Evolutionary conservation across 257 asterid genomes (phyloP).

Genomic region (Salvia hispanica): DNA sequence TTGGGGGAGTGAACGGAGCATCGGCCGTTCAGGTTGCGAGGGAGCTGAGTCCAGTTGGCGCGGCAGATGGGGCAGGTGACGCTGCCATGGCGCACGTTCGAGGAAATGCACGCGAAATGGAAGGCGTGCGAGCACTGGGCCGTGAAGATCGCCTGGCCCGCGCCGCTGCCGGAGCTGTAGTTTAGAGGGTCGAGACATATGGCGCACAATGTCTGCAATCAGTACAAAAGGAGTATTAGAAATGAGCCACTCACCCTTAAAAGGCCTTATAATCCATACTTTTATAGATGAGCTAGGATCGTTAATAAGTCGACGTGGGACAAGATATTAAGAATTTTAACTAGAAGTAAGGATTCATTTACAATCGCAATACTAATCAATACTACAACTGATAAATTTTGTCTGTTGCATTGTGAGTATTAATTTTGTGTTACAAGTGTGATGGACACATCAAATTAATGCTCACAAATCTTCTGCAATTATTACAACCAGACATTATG

Average conservation of each 20-base stretch:
- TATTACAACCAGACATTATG: background rate
- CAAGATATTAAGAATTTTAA: no score
- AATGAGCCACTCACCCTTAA: no score
- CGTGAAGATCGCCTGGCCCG: conserved; percentile 86
- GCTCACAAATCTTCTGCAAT: background rate
- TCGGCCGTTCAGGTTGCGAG: conserved; percentile 56
- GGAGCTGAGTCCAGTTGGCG: conserved; percentile 89
- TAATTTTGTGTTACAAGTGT: background rate
- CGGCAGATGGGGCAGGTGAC: conserved; percentile 95
- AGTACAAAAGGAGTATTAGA: conserved; percentile 26
- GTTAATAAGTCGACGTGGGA: no score
- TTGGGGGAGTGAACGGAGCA: conserved; percentile 50
- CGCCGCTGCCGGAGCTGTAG: conserved; percentile 66
- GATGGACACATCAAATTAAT: background rate
- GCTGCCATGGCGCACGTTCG: conserved; percentile 87
- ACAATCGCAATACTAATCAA: background rate
- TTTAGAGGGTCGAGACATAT: conserved; percentile 79
- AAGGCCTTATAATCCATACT: no score
- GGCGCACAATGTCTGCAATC: conserved; percentile 67
- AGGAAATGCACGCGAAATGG: conserved; percentile 92
- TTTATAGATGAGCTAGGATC: no score
- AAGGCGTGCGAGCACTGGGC: conserved; percentile 93
- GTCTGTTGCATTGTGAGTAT: background rate
- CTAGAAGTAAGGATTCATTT: background rate
- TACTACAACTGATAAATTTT: background rate